Evolutionary conservation across 2,329 filamentous ascomycete species (phyloP).

Genomic region (Botryotinia calthae): DNA sequence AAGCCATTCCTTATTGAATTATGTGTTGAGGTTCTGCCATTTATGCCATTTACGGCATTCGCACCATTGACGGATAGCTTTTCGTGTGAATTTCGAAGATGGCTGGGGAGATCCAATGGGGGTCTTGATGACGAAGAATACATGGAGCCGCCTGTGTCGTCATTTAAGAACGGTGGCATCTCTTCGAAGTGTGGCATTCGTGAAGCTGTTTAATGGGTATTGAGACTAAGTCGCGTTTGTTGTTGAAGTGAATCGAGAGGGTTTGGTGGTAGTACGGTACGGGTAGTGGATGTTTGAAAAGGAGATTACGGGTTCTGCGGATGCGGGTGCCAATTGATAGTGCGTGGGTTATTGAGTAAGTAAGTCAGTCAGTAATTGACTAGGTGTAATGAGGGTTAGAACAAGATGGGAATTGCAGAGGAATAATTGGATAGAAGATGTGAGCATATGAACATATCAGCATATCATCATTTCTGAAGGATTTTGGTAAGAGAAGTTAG

Average conservation of each 20-base stretch:
- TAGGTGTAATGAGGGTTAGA: not conserved
- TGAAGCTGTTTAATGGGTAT: constrained; percentile 28
- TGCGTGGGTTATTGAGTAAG: not conserved
- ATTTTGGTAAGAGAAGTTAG: not conserved
- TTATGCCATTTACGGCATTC: constrained; percentile 17
- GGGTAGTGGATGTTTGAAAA: constrained; percentile 11
- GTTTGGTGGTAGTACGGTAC: not conserved
- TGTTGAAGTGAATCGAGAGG: constrained; percentile 17
- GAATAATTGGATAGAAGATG: constrained; percentile 25
- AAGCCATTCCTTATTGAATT: constrained; percentile 39
- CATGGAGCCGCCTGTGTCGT: constrained; percentile 40
- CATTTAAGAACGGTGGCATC: constrained; percentile 52
- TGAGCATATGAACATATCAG: constrained; percentile 12
- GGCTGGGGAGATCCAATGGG: constrained; percentile 40
- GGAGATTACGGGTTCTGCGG: constrained; percentile 14
- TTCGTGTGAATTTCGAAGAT: constrained; percentile 38
- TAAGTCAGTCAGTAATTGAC: not conserved
- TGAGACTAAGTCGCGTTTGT: constrained; percentile 31
- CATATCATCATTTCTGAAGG: constrained; percentile 23
- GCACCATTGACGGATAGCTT: constrained; percentile 30
- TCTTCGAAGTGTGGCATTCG: constrained; percentile 46
- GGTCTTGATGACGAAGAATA: constrained; percentile 32
- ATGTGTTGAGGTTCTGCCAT: constrained; percentile 34
- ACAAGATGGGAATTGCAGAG: not conserved
- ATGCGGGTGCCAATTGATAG: constrained; percentile 12